A percentile compares a stretch with the other conserved stretches of the same genome.
phyloP scores from a whole-genome alignment of 164 flowering plant genomes.

The Kingdonia uniflora region DNA sequence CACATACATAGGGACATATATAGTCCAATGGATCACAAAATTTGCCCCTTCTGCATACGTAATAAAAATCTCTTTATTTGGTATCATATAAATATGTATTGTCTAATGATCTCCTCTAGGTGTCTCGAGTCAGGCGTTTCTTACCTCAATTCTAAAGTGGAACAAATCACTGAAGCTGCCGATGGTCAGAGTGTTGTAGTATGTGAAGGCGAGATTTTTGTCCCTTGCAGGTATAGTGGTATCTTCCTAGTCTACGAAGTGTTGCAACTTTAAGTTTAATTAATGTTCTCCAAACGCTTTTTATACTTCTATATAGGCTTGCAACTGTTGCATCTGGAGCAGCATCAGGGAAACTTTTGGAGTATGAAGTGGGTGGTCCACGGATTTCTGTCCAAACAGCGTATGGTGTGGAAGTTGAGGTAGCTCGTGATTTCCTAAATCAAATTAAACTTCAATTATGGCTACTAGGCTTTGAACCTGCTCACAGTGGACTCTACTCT shows the following conservation, averaged over 20 bases:
- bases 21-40: too few species aligned
- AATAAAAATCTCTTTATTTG: too few species aligned
- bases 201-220: constrained; percentile 49
- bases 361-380: constrained; percentile 99
- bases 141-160: constrained; percentile 82
- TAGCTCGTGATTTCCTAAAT: constrained; percentile 13
- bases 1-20: too few species aligned
- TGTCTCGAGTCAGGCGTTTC: constrained; percentile 96
- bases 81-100: too few species aligned
- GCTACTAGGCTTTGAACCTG: too few species aligned
- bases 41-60: too few species aligned
- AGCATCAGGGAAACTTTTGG: constrained; percentile 92
- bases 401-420: constrained; percentile 97
- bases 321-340: constrained; percentile 99
- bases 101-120: constrained; percentile 50
- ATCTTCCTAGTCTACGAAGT: neutral
- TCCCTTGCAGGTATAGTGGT: constrained; percentile 70
- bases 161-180: constrained; percentile 58
- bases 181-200: constrained; percentile 72
- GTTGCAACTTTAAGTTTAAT: neutral
- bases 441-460: too few species aligned
- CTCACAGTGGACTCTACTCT: too few species aligned
- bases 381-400: constrained; percentile 96
- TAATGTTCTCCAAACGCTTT: constrained; percentile 7
- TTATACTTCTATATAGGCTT: constrained; percentile 46